Evolutionary conservation across 208 protist genomes (phyloP).

Genomic region (Leptomonas seymouri): DNA sequence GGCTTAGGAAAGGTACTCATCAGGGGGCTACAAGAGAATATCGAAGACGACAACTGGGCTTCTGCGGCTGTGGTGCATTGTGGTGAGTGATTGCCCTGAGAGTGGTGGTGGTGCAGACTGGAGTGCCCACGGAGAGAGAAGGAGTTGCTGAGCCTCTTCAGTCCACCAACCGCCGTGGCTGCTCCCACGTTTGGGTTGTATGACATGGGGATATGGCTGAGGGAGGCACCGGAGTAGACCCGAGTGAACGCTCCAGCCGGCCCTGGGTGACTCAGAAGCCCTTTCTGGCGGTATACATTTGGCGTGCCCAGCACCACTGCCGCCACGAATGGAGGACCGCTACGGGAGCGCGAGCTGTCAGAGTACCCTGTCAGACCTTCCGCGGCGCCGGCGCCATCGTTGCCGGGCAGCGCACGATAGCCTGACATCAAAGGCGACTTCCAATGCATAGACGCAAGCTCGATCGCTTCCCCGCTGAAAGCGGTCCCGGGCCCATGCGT

Average conservation of each 20-base stretch:
- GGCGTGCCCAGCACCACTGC: constrained; percentile 33
- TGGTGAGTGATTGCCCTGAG: neutral
- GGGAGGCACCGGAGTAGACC: constrained; percentile 7
- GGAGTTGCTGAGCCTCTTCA: constrained; percentile 1
- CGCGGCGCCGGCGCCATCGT: neutral
- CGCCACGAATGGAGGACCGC: constrained; percentile 9
- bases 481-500: neutral
- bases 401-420: constrained; percentile 3
- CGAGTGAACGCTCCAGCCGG: neutral
- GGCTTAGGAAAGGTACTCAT: neutral
- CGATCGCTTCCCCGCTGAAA: neutral
- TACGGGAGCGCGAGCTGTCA: neutral
- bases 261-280: neutral
- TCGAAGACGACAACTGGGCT: neutral
- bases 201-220: constrained; percentile 3
- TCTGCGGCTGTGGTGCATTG: neutral
- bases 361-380: neutral
- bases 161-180: neutral
- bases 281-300: constrained; percentile 16
- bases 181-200: neutral
- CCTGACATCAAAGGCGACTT: neutral
- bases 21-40: neutral
- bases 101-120: neutral
- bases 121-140: constrained; percentile 8
- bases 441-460: neutral